These are phyloP conservation scores for Glycyrrhiza uralensis DNA, from an alignment of 306 rosid species.

Conservation along the genomic window DNA sequence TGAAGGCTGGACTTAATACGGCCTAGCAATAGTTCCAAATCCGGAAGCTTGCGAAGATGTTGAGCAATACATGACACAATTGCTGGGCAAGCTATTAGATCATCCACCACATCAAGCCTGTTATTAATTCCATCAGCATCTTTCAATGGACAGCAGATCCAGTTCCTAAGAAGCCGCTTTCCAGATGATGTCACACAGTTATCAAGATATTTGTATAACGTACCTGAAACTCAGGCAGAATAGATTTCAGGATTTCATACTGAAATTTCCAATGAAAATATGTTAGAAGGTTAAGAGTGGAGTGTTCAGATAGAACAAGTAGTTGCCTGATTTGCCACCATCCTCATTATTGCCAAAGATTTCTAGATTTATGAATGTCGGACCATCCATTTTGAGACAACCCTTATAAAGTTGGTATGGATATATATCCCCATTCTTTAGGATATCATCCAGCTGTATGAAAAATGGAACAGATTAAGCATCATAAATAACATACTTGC, in stretches of 20 bases:
- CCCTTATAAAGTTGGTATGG: constrained; percentile 83
- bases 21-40: constrained; percentile 83
- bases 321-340: constrained; percentile 80
- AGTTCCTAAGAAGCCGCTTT: constrained; percentile 79
- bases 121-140: constrained; percentile 65
- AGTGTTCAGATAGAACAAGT: constrained; percentile 24
- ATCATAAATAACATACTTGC: constrained; percentile 10
- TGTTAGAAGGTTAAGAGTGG: neutral
- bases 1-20: constrained; percentile 66
- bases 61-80: constrained; percentile 56
- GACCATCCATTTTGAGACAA: constrained; percentile 96
- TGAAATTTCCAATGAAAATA: constrained; percentile 24
- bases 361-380: constrained; percentile 88
- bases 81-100: constrained; percentile 53
- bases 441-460: constrained; percentile 69
- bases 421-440: constrained; percentile 67
- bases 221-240: constrained; percentile 55
- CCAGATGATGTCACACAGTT: constrained; percentile 82
- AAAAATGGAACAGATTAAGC: constrained; percentile 20
- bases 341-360: constrained; percentile 80
- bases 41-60: constrained; percentile 76
- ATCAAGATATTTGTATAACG: constrained; percentile 78
- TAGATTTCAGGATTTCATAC: constrained; percentile 5
- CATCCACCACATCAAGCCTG: constrained; percentile 80
- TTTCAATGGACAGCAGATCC: constrained; percentile 90